These are phyloP conservation scores for Xylaria sp. DNA, from an alignment of 2,329 filamentous ascomycete genomes.

Conservation along the genomic window DNA sequence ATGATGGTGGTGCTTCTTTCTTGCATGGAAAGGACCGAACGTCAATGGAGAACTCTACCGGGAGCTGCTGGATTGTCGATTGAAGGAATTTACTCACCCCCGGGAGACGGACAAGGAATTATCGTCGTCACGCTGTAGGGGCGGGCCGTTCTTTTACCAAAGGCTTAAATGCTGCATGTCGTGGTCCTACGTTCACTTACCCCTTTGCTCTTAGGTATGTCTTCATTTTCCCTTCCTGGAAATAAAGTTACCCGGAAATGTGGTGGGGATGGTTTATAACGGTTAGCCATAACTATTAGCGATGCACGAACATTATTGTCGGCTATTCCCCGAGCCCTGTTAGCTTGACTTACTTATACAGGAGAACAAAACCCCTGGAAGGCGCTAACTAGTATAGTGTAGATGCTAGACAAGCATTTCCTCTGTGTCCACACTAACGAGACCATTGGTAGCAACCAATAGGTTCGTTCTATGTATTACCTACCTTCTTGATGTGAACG, in stretches of 20 bases:
- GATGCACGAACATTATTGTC: neutral
- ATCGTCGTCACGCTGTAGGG: slow-evolving; percentile 15
- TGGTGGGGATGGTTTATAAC: neutral
- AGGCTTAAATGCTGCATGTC: neutral
- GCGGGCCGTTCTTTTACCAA: neutral
- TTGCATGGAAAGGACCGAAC: slow-evolving; percentile 29
- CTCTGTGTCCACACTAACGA: neutral
- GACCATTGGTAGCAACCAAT: neutral
- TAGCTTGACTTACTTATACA: neutral
- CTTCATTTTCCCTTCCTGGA: neutral
- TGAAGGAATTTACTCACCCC: slow-evolving; percentile 27
- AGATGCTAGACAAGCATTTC: neutral
- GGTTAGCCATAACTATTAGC: neutral
- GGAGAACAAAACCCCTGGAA: neutral
- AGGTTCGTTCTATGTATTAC: too few species aligned
- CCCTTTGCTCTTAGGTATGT: neutral
- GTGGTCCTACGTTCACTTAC: neutral
- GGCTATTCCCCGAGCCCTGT: neutral
- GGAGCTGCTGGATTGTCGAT: slow-evolving; percentile 26
- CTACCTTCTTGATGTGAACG: too few species aligned
- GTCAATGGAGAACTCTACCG: slow-evolving; percentile 28
- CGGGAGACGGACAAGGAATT: slow-evolving; percentile 24
- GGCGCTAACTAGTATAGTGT: neutral
- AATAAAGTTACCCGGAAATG: too few species aligned
- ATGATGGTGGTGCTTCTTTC: slow-evolving; percentile 29